Evolutionary conservation across 805 yeast species (phyloP).

Genomic region (Yamadazyma nakazawae): DNA sequence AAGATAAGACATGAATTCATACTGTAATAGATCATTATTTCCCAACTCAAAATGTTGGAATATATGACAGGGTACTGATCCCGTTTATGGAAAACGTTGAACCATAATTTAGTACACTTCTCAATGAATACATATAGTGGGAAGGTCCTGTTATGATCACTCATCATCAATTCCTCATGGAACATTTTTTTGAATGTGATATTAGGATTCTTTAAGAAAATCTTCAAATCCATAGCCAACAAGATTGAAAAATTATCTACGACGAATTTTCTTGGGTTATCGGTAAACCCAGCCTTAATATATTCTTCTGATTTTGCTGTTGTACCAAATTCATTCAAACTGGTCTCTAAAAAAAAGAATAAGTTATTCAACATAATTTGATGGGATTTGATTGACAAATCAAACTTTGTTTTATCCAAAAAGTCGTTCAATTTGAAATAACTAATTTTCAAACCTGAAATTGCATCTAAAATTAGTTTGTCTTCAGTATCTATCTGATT

Average conservation of each 20-base stretch:
- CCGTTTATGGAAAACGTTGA: slow-evolving; percentile 27
- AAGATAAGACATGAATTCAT: slow-evolving; percentile 56
- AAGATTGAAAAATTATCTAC: slow-evolving; percentile 45
- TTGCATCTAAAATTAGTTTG: slow-evolving; percentile 26
- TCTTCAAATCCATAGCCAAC: slow-evolving; percentile 51
- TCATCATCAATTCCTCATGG: slow-evolving; percentile 64
- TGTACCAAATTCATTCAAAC: slow-evolving; percentile 41
- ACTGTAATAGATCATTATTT: slow-evolving; percentile 51
- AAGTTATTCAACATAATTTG: slow-evolving; percentile 39
- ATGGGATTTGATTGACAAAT: slow-evolving; percentile 38
- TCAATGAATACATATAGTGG: slow-evolving; percentile 45
- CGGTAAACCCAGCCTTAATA: slow-evolving; percentile 45
- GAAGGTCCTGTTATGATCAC: slow-evolving; percentile 46
- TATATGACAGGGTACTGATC: slow-evolving; percentile 36
- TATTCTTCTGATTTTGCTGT: slow-evolving; percentile 43
- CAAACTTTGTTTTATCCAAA: slow-evolving; percentile 32
- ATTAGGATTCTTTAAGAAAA: slow-evolving; percentile 55
- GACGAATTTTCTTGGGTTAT: slow-evolving; percentile 41
- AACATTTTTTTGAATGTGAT: slow-evolving; percentile 58
- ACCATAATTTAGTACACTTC: slow-evolving; percentile 35
- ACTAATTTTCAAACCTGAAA: slow-evolving; percentile 28
- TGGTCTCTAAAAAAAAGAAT: slow-evolving; percentile 35
- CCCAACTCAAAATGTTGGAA: slow-evolving; percentile 47
- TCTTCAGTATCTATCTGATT: slow-evolving; percentile 40
- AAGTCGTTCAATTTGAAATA: slow-evolving; percentile 35